phyloP scores from a whole-genome alignment of 495 filamentous ascomycete genomes.

The Collariella sp. region DNA sequence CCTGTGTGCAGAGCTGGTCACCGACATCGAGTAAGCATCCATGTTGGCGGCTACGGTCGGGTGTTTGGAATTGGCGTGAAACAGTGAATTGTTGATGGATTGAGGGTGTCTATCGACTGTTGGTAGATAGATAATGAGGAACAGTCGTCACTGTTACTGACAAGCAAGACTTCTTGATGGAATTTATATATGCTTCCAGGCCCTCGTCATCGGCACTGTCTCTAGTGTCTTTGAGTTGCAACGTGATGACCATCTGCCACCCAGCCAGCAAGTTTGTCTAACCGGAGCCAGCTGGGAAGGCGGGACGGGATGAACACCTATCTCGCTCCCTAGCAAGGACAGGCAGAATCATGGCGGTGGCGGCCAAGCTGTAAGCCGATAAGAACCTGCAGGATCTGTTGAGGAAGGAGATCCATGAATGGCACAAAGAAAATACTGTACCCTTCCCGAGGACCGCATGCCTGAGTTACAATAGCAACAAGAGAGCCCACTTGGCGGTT shows the following conservation, averaged over 20 bases:
- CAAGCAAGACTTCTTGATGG: background rate
- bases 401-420: background rate
- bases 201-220: background rate
- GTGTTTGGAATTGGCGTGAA: background rate
- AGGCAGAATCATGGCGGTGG: conserved; percentile 1
- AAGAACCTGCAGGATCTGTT: background rate
- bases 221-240: background rate
- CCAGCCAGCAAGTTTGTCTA: background rate
- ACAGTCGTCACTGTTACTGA: background rate
- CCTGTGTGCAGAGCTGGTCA: conserved; percentile 34
- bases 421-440: background rate
- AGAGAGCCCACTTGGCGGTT: conserved; percentile 1
- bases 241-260: background rate
- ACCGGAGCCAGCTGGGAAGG: background rate
- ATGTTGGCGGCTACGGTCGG: conserved; percentile 23
- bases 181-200: background rate
- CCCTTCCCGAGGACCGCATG: too few relatives aligned
- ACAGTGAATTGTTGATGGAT: background rate
- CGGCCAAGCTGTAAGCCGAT: background rate
- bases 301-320: background rate
- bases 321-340: background rate
- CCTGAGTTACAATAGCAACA: background rate
- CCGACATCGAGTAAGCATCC: conserved; percentile 45
- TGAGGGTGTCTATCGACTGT: too few relatives aligned
- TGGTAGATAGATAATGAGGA: background rate